Conservation (phyloP, 2,329 filamentous ascomycete species). For the Phoma sp. region DNA sequence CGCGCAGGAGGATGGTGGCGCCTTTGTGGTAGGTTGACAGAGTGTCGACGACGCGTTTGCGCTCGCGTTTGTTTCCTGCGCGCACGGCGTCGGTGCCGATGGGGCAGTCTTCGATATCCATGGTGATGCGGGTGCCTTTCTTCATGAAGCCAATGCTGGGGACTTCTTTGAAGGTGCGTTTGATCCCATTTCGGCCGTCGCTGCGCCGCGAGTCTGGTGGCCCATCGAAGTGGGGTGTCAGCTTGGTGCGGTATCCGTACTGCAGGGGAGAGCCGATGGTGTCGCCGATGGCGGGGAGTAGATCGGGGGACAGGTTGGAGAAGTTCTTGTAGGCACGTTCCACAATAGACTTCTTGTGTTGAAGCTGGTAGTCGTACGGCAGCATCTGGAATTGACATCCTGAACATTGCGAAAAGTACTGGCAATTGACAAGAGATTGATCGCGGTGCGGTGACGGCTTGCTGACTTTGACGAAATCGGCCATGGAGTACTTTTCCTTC, state of each 20-base stretch:
- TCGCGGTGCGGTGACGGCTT: slow-evolving; percentile 78
- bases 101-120: slow-evolving; percentile 97
- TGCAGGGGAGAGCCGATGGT: slow-evolving; percentile 91
- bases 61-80: slow-evolving; percentile 78
- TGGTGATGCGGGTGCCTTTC: slow-evolving; percentile 78
- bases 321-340: slow-evolving; percentile 94
- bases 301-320: slow-evolving; percentile 77
- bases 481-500: slow-evolving; percentile 72
- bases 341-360: slow-evolving; percentile 83
- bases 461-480: slow-evolving; percentile 82
- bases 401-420: slow-evolving; percentile 84
- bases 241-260: slow-evolving; percentile 94
- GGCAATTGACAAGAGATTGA: slow-evolving; percentile 77
- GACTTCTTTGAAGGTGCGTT: slow-evolving; percentile 66
- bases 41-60: slow-evolving; percentile 75
- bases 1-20: slow-evolving; percentile 86
- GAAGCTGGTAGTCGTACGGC: slow-evolving; percentile 83
- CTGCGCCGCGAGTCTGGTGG: slow-evolving; percentile 64
- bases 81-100: slow-evolving; percentile 89
- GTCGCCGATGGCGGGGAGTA: slow-evolving; percentile 77
- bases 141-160: slow-evolving; percentile 90
- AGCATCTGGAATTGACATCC: slow-evolving; percentile 99
- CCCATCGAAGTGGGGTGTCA: slow-evolving; percentile 94
- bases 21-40: slow-evolving; percentile 77
- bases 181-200: slow-evolving; percentile 59